Conservation (phyloP, 441 rosid species). For the Kokia cookei region DNA sequence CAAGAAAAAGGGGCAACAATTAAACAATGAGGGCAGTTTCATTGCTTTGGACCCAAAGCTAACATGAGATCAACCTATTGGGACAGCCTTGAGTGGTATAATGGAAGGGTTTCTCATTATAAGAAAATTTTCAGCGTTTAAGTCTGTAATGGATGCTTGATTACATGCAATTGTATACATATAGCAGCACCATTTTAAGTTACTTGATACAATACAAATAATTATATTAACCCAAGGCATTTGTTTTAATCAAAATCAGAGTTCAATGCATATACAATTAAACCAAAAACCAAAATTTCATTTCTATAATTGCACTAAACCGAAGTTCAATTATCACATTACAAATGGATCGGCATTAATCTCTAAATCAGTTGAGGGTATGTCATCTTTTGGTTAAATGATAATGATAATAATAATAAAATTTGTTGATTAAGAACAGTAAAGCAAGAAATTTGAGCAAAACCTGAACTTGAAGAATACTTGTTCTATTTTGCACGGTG, state of each 20-base stretch:
- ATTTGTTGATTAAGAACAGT: not conserved
- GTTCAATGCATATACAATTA: too few species aligned
- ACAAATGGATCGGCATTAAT: too few species aligned
- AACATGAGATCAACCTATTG: not conserved
- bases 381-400: not conserved
- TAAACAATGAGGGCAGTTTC: not conserved
- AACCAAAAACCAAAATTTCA: too few species aligned
- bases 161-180: not conserved
- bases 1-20: not conserved
- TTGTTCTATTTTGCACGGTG: not conserved
- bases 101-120: not conserved
- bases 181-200: too few species aligned
- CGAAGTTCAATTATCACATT: not conserved
- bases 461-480: conserved; percentile 1
- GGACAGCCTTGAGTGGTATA: not conserved
- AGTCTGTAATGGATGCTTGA: not conserved
- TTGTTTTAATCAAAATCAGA: too few species aligned
- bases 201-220: too few species aligned
- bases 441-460: not conserved
- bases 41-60: not conserved
- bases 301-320: not conserved
- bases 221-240: too few species aligned
- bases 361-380: too few species aligned
- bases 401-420: not conserved
- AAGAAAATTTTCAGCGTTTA: not conserved